phyloP scores from a whole-genome alignment of 2,329 filamentous ascomycete genomes.

The Talaromyces sp. region DNA sequence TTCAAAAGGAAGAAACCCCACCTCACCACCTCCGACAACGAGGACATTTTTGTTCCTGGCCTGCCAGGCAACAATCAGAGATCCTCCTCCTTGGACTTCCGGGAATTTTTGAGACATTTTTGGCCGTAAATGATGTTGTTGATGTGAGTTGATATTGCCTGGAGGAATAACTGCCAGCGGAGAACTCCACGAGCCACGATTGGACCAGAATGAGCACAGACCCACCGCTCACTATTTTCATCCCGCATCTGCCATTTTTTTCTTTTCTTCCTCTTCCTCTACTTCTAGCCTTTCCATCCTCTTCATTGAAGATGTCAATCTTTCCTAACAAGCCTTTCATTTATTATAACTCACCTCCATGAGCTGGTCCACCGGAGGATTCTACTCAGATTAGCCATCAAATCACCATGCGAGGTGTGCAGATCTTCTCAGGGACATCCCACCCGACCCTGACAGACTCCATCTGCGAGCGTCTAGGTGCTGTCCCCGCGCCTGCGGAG shows the following conservation, averaged over 20 bases:
- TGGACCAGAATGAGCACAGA: conserved; percentile 9
- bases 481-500: conserved; percentile 54
- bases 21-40: conserved; percentile 94
- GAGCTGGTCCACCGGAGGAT: conserved; percentile 9
- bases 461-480: conserved; percentile 62
- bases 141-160: neutral
- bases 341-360: conserved; percentile 9
- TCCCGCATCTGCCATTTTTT: conserved; percentile 17
- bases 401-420: conserved; percentile 56
- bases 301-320: conserved; percentile 17
- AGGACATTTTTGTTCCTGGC: conserved; percentile 81
- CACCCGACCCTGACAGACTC: conserved; percentile 60
- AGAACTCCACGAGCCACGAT: neutral
- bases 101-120: conserved; percentile 59
- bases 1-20: conserved; percentile 42
- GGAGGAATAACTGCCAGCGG: too few relatives aligned
- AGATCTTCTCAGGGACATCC: conserved; percentile 63
- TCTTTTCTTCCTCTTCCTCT: conserved; percentile 16
- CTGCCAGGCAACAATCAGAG: conserved; percentile 93
- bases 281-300: conserved; percentile 12
- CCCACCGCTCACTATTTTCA: neutral
- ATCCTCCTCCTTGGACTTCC: conserved; percentile 81
- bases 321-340: conserved; percentile 13
- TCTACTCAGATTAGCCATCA: neutral
- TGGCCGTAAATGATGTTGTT: neutral